Evolutionary conservation across 2,329 filamentous ascomycete species (phyloP).

Genomic region (Pyrenophora tritici-repentis): DNA sequence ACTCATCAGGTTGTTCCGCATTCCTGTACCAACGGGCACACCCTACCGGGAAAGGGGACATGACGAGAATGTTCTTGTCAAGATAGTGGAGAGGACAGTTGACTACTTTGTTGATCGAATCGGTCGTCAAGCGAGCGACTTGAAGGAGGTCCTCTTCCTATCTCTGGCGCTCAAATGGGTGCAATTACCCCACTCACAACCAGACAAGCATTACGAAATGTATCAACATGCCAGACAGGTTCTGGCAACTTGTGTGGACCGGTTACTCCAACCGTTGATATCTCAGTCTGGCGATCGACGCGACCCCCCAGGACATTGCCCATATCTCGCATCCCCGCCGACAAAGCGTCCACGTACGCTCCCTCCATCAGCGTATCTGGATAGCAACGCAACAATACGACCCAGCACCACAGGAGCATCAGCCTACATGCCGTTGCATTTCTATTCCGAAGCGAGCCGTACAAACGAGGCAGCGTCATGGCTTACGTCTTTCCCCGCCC

Average conservation of each 20-base stretch:
- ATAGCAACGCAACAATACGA: no score
- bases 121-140: slow-evolving; percentile 22
- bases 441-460: no score
- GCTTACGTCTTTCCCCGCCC: no score
- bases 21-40: neutral
- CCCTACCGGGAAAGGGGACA: neutral
- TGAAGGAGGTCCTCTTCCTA: slow-evolving; percentile 29
- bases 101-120: slow-evolving; percentile 18
- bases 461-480: no score
- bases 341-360: no score
- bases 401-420: no score
- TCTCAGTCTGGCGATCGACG: no score
- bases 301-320: no score
- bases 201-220: slow-evolving; percentile 3
- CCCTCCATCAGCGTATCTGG: no score
- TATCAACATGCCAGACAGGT: slow-evolving; percentile 10
- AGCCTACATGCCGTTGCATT: no score
- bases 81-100: slow-evolving; percentile 19
- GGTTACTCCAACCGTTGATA: slow-evolving; percentile 7
- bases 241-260: slow-evolving; percentile 20
- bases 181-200: slow-evolving; percentile 6
- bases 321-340: no score
- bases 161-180: slow-evolving; percentile 23
- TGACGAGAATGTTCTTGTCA: slow-evolving; percentile 4
- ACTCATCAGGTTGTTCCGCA: slow-evolving; percentile 27